Evolutionary conservation across 140 eudicot species (phyloP).

Genomic region (Erigeron philadelphicus): DNA sequence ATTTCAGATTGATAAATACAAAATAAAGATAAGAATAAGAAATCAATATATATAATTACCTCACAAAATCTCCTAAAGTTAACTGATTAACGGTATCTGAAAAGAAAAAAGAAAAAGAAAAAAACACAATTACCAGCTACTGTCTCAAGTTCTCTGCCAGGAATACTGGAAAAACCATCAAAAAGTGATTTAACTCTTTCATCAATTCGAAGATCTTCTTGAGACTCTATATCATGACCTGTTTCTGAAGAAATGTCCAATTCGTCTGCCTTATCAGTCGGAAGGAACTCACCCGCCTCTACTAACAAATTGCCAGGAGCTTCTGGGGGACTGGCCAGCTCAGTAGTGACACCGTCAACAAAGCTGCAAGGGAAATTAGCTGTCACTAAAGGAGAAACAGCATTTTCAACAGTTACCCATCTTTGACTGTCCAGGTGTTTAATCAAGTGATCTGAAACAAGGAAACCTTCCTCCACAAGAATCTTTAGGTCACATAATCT

Average conservation of each 20-base stretch:
- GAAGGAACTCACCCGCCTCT: constrained; percentile 46
- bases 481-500: constrained; percentile 60
- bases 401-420: constrained; percentile 96
- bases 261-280: constrained; percentile 32
- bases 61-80: background rate
- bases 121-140: constrained; percentile 56
- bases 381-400: constrained; percentile 78
- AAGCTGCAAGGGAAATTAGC: constrained; percentile 48
- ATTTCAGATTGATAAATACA: constrained; percentile 11
- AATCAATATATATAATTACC: background rate
- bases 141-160: constrained; percentile 78
- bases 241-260: constrained; percentile 35
- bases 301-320: constrained; percentile 75
- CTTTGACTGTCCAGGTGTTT: constrained; percentile 79
- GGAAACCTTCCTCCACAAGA: constrained; percentile 68
- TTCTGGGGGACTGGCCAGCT: constrained; percentile 79
- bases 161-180: constrained; percentile 50
- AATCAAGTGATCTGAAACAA: constrained; percentile 76
- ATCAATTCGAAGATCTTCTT: constrained; percentile 51
- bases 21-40: constrained; percentile 5
- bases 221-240: constrained; percentile 25
- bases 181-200: constrained; percentile 75
- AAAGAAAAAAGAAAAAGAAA: background rate
- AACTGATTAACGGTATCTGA: background rate
- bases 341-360: constrained; percentile 59